Percentiles rank a stretch among this genome's conserved stretches.
phyloP scores from a whole-genome alignment of 139 green algal genomes.

The Coelastrella sp. region DNA sequence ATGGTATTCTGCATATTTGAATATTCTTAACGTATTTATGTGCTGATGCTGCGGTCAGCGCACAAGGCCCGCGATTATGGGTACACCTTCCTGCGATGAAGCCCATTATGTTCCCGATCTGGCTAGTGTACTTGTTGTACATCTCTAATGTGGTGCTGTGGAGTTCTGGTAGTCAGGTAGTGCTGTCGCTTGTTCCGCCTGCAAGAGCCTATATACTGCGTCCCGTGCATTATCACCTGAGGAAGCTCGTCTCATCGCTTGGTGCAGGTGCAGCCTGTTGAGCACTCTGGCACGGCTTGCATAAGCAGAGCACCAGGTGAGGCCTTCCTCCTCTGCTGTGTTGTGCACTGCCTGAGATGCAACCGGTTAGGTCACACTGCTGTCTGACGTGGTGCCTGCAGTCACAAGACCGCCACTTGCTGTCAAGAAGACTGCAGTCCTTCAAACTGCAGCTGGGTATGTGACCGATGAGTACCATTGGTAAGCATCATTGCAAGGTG shows the following conservation, averaged over 20 bases:
- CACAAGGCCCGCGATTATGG: too few relatives aligned
- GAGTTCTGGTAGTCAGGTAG: too few relatives aligned
- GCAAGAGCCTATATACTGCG: neutral
- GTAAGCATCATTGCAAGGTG: neutral
- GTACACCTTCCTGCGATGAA: neutral
- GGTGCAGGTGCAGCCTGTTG: neutral
- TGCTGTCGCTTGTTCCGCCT: too few relatives aligned
- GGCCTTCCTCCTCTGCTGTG: neutral
- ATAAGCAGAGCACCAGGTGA: neutral
- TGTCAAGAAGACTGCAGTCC: neutral
- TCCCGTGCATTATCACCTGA: too few relatives aligned
- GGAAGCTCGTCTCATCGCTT: too few relatives aligned
- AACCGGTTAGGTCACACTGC: too few relatives aligned
- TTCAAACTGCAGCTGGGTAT: slow-evolving; percentile 13
- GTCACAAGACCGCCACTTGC: neutral
- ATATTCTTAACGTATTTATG: too few relatives aligned
- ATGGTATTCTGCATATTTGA: too few relatives aligned
- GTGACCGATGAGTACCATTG: slow-evolving; percentile 32
- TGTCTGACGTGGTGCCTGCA: neutral
- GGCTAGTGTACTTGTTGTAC: neutral
- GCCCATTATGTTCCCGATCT: neutral
- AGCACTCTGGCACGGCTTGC: neutral
- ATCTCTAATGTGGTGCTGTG: neutral
- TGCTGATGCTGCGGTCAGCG: too few relatives aligned
- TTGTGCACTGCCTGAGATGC: neutral